Base-by-base conservation (phyloP, 495 filamentous ascomycete genomes). In the Aspergillus bridgeri region DNA sequence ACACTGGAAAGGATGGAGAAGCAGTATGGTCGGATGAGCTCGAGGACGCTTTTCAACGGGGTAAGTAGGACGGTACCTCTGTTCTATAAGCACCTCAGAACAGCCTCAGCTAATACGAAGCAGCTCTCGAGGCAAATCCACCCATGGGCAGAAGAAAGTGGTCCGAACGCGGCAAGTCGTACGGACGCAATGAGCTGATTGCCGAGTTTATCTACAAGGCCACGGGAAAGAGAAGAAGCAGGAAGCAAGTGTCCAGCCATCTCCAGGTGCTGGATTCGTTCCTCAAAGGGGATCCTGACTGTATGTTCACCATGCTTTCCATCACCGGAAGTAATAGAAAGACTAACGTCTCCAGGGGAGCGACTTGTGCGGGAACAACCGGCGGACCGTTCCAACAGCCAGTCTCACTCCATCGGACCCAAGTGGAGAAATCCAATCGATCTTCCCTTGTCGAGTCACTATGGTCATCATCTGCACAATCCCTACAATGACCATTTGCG, bases 181-280 rank as follows among this genome's bases (percentile, higher is more conserved):
- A 86, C 59, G 95, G 94, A 17, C 85, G 94, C 17, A 98, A 98
- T 67, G 92, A 96, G 78, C 79, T 96, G 52, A 94, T 98, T 65
- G 83, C 86, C 42, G 84, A 91, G 62, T 92, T 88, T 63, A 89
- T 98, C 48, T 84, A 81, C 62, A 82, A 83, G 56, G 74, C 77
- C 55, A 91, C 88, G 46, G 88, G 86, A 38, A 85, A 82, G 63
- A 64, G 68, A 29, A 83, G 91, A 56, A 78, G 69, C 42, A 79
- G 94, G 53, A 98, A 98, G 71, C 90, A 96, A 69, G 89, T 98
- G 8, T 97, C 93, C 0, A 97, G 92, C 63, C 94, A 98, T 70
- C 89, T 98, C 57, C 94, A 98, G 75, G 93, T 97, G n/a, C 73
- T 98, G 46, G 96, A 95, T 74, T 84, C 84, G 13, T 89, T 92